Base-by-base conservation (phyloP, 2,329 filamentous ascomycete species). In the Pseudogymnoascus sp. region DNA sequence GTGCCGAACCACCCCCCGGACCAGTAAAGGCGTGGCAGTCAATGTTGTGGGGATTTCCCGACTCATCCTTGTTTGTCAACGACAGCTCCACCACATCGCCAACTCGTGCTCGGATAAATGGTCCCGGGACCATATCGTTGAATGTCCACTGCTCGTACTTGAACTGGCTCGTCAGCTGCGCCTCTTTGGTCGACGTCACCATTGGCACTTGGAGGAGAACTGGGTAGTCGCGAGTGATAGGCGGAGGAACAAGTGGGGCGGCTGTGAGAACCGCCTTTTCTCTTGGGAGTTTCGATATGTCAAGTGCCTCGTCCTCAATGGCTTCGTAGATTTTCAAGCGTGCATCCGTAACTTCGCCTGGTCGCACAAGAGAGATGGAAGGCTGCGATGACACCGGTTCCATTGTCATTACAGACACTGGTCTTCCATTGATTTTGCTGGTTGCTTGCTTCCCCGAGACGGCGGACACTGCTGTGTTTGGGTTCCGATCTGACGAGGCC, bases 81-180 rank as follows among this genome's bases (percentile, higher is more conserved):
- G 68, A 67, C 11, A 75, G 59, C 59, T 74, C 72, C 2, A 75
- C 63, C 0, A 74, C 69, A 40, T 74, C 73, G 14, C 73, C 73
- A 5, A 70, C 72, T 5, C 73, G 69, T 2, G 73, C 73, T 5
- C 73, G 72, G 56, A 75, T 75, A 56, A 75, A 75, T 14, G 73
- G 73, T 0, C 71, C 73, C 0, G 73, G 73, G 1, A 72, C 70
- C 2, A 66, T 69, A 62, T 67, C 70, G 65, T 75, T 75, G 64
- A 75, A 75, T 0, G 70, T 74, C 72, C 73, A 75, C 53, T 70
- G 65, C 23, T 75, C 73, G 66, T 75, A 75, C 61, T 75, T 75
- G 68, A 72, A 70, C 35, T 68, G 64, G 64, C 68, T 74, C 1
- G 73, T 74, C 21, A 75, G 66, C 61, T 75, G 72, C 6, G 65